Evolutionary conservation across 2,329 filamentous ascomycete species (phyloP).

Genomic region (Sporothrix inflata): DNA sequence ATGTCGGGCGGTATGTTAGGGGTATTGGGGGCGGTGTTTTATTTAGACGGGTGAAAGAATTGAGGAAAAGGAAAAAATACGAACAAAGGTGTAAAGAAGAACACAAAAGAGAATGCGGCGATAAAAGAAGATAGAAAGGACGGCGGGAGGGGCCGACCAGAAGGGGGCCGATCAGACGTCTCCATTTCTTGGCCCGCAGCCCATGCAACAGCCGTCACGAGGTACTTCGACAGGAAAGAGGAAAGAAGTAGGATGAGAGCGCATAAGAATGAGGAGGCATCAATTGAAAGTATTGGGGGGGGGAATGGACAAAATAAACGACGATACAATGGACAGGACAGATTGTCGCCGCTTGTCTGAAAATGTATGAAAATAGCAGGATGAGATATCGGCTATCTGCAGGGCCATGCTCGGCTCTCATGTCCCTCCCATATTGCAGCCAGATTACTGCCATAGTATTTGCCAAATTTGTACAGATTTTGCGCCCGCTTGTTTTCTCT

Average conservation of each 20-base stretch:
- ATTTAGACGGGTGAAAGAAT: too few relatives aligned
- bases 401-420: background rate
- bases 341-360: too few relatives aligned
- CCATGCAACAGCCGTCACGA: background rate
- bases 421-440: background rate
- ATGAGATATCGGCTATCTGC: background rate
- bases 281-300: too few relatives aligned
- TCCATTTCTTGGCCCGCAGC: background rate
- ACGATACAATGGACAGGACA: background rate
- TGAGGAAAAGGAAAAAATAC: too few relatives aligned
- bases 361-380: too few relatives aligned
- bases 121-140: background rate
- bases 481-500: background rate
- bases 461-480: background rate
- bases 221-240: background rate
- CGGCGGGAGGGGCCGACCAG: background rate
- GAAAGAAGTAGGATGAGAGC: background rate
- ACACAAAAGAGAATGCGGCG: background rate
- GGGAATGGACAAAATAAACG: too few relatives aligned
- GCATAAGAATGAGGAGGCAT: background rate
- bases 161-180: background rate
- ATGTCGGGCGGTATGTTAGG: too few relatives aligned
- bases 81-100: background rate
- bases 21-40: background rate
- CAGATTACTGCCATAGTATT: background rate